A percentile compares a stretch with the other conserved stretches of the same genome.
These are phyloP conservation scores for Vitis labrusca DNA, from an alignment of 164 flowering plant species.

Conservation along the genomic window DNA sequence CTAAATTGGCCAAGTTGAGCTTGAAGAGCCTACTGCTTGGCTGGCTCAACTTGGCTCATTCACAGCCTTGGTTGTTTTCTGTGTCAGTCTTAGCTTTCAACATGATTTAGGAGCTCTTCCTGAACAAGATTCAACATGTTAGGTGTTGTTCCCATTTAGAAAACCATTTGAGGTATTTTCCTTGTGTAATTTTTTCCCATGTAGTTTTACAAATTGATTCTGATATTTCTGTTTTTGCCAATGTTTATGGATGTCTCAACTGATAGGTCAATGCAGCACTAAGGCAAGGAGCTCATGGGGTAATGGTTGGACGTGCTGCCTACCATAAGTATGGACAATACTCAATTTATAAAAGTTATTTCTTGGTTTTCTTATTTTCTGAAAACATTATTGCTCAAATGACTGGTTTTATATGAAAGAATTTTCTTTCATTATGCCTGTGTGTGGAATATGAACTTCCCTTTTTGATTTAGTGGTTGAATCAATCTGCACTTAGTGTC, in stretches of 20 bases:
- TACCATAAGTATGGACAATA: conserved; percentile 61
- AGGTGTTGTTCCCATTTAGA: background rate
- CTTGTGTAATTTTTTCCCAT: background rate
- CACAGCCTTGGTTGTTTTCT: background rate
- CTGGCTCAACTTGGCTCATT: no score
- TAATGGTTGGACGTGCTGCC: conserved; percentile 99
- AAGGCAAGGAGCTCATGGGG: conserved; percentile 91
- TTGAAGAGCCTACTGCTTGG: no score
- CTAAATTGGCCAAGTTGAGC: no score
- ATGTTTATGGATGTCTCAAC: conserved; percentile 4
- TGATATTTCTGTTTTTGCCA: background rate
- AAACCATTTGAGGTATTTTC: no score
- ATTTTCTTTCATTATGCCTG: background rate
- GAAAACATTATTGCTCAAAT: background rate
- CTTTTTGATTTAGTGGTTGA: background rate
- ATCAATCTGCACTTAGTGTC: background rate
- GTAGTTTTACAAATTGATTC: background rate
- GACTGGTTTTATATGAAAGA: background rate
- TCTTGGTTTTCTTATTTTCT: background rate
- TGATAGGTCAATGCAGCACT: conserved; percentile 72
- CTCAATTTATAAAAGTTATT: background rate
- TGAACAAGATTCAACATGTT: background rate
- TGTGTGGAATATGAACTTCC: no score
- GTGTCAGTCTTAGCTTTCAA: background rate
- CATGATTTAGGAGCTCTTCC: background rate